Evolutionary conservation across 2,329 filamentous ascomycete genomes (phyloP).

Genomic region (Dactylella cylindrospora): DNA sequence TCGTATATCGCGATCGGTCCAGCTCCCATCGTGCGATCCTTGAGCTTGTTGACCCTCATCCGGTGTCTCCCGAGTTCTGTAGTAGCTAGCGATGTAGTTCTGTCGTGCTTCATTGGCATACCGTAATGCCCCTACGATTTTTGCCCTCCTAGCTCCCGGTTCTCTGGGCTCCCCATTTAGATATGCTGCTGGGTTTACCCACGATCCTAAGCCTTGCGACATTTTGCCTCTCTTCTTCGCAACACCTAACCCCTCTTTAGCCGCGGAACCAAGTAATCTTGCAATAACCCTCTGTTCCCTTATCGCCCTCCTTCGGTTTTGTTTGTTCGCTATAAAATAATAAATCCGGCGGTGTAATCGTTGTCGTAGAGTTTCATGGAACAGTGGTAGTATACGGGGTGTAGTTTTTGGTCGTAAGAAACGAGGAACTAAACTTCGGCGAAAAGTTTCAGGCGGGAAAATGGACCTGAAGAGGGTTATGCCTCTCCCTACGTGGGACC

Average conservation of each 20-base stretch:
- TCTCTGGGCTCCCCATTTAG: constrained; percentile 29
- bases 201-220: constrained; percentile 34
- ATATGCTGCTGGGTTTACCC: constrained; percentile 39
- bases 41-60: constrained; percentile 60
- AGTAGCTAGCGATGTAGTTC: constrained; percentile 59
- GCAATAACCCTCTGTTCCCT: constrained; percentile 4
- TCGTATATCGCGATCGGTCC: constrained; percentile 80
- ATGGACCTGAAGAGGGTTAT: constrained; percentile 22
- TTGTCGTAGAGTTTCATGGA: constrained; percentile 32
- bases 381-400: constrained; percentile 10
- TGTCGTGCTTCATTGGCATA: constrained; percentile 72
- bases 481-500: constrained; percentile 17
- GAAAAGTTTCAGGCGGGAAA: constrained; percentile 25
- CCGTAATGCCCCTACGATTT: constrained; percentile 61
- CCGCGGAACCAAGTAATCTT: neutral
- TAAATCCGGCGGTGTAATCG: constrained; percentile 28
- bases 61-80: constrained; percentile 56
- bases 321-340: constrained; percentile 17
- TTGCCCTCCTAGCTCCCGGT: constrained; percentile 45
- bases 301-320: constrained; percentile 7
- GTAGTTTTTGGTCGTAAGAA: constrained; percentile 35
- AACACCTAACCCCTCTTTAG: neutral
- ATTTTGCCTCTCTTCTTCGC: constrained; percentile 16
- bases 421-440: constrained; percentile 33
- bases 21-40: constrained; percentile 59